A percentile compares a stretch with the other conserved stretches of the same genome.
Conservation (phyloP, 352 stramenopile genomes). For the Phytopythium sindhum region DNA sequence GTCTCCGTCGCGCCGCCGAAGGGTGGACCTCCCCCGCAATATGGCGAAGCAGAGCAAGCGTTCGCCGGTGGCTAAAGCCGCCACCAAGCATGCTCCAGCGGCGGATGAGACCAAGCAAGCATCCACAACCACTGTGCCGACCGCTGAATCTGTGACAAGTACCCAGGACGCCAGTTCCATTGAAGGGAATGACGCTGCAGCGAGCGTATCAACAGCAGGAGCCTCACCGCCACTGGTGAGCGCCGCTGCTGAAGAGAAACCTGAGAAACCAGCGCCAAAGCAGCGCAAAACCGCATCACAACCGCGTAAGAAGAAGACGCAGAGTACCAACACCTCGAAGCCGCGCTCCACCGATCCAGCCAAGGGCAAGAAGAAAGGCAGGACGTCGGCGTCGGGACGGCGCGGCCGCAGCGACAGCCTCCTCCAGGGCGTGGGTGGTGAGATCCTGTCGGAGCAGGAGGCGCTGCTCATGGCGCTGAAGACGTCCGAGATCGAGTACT, state of each 20-base stretch:
- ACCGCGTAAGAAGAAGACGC: background rate
- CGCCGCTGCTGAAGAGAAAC: background rate
- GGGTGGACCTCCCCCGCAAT: background rate
- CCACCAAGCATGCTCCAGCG: background rate
- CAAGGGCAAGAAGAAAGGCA: background rate
- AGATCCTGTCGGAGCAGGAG: conserved; percentile 29
- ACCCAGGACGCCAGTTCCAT: background rate
- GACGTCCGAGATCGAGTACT: conserved; percentile 44
- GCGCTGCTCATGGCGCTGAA: conserved; percentile 33
- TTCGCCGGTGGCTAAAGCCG: background rate
- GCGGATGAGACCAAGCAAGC: background rate
- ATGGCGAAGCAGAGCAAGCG: background rate
- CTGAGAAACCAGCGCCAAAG: background rate
- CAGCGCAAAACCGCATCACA: background rate
- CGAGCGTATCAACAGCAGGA: background rate
- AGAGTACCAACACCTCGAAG: background rate
- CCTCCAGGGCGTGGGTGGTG: conserved; percentile 8
- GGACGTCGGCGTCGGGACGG: background rate
- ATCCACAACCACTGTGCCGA: background rate
- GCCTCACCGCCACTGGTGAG: background rate
- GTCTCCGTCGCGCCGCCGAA: background rate
- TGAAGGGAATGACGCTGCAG: background rate
- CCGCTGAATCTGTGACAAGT: background rate
- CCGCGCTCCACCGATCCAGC: background rate
- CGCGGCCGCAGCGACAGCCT: conserved; percentile 1